Percentiles rank a stretch among this genome's conserved stretches.
Conservation (phyloP, 2,329 filamentous ascomycete genomes). For the Monosporascus sp. region DNA sequence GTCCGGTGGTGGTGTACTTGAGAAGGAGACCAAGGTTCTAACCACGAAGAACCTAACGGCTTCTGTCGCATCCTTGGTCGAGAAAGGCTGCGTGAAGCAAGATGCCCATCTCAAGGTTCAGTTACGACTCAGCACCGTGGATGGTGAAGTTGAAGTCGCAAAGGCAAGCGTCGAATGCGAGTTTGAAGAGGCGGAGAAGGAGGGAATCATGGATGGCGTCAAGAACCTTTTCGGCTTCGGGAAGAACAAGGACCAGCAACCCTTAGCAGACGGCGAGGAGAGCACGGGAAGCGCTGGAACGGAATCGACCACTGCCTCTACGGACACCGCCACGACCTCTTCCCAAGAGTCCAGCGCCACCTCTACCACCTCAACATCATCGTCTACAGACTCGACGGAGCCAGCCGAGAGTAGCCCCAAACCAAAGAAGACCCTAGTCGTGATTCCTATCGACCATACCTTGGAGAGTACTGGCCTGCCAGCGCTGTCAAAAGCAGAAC, state of each 20-base stretch:
- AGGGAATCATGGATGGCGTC: conserved; percentile 83
- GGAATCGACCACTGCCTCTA: conserved; percentile 37
- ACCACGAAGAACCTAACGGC: conserved; percentile 82
- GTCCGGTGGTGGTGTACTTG: conserved; percentile 37
- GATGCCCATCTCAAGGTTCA: conserved; percentile 78
- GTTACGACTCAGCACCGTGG: conserved; percentile 64
- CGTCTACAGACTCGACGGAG: conserved; percentile 40
- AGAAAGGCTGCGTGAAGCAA: conserved; percentile 68
- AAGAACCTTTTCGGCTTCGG: conserved; percentile 97
- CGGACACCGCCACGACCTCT: conserved; percentile 40
- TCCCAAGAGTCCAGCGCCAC: conserved; percentile 31
- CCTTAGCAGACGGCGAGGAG: conserved; percentile 58
- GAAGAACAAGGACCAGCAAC: conserved; percentile 81
- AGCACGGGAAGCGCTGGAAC: conserved; percentile 37
- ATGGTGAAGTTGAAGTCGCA: conserved; percentile 75
- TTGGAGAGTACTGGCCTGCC: conserved; percentile 47
- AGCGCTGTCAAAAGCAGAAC: conserved; percentile 42
- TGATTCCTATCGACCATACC: conserved; percentile 46
- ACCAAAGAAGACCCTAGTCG: conserved; percentile 54
- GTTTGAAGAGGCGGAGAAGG: conserved; percentile 66
- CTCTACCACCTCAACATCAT: conserved; percentile 30
- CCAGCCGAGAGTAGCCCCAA: conserved; percentile 47
- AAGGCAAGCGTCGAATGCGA: conserved; percentile 82
- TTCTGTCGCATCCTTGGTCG: conserved; percentile 72
- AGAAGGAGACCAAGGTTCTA: conserved; percentile 61